Conservation (phyloP, 257 asterid species). For the Striga asiatica region DNA sequence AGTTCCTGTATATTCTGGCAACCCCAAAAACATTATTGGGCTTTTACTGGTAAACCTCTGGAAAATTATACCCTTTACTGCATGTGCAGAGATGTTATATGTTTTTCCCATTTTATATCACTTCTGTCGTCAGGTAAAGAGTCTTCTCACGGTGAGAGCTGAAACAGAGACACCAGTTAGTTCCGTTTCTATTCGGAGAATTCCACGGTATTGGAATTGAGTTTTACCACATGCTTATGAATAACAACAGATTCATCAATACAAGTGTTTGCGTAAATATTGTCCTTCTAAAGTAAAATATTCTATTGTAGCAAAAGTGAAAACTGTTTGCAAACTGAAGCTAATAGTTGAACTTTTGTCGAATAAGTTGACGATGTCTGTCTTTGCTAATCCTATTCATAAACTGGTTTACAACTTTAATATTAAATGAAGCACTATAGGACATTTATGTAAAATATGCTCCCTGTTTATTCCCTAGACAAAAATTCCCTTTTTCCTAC, state of each 20-base stretch:
- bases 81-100: not conserved
- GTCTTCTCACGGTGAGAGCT: slow-evolving; percentile 78
- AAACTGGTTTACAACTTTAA: no score
- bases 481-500: no score
- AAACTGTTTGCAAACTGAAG: not conserved
- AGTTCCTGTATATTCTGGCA: slow-evolving; percentile 84
- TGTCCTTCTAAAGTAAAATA: not conserved
- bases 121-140: slow-evolving; percentile 85
- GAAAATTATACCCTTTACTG: not conserved
- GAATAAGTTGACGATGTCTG: no score
- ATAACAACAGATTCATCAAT: not conserved
- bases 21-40: slow-evolving; percentile 65
- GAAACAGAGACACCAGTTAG: slow-evolving; percentile 89
- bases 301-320: not conserved
- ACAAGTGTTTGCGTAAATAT: not conserved
- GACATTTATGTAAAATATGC: no score
- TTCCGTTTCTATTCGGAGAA: slow-evolving; percentile 77
- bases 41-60: slow-evolving; percentile 51
- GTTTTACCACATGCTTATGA: not conserved
- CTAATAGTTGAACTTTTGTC: not conserved
- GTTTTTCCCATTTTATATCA: not conserved
- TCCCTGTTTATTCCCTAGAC: no score
- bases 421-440: not conserved
- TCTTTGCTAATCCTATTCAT: no score
- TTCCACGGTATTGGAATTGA: slow-evolving; percentile 54